phyloP scores from a whole-genome alignment of 345 rosid genomes.

The Moricandia moricandioides region DNA sequence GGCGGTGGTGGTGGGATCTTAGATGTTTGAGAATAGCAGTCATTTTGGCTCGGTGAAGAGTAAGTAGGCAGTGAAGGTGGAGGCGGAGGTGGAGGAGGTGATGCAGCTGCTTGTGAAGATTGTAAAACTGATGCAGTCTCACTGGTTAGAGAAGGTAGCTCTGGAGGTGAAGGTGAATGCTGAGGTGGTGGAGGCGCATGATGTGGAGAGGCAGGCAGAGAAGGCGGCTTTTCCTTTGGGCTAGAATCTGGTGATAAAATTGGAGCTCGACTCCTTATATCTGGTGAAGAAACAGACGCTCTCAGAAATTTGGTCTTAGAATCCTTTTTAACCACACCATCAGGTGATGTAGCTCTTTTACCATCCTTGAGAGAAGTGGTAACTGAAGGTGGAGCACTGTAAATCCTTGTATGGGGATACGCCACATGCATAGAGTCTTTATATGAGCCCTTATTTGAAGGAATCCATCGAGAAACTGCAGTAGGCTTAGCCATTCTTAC shows the following conservation, averaged over 20 bases:
- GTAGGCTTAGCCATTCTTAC: neutral
- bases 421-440: slow-evolving; percentile 75
- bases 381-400: slow-evolving; percentile 76
- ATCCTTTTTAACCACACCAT: slow-evolving; percentile 43
- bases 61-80: slow-evolving; percentile 21
- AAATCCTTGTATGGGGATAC: slow-evolving; percentile 75
- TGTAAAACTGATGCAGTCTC: slow-evolving; percentile 31
- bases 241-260: slow-evolving; percentile 35
- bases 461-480: slow-evolving; percentile 52
- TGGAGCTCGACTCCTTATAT: slow-evolving; percentile 43
- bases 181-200: slow-evolving; percentile 29
- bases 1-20: slow-evolving; percentile 27
- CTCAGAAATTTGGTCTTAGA: slow-evolving; percentile 36
- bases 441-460: slow-evolving; percentile 78
- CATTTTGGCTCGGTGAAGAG: slow-evolving; percentile 18
- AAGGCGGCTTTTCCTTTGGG: slow-evolving; percentile 32
- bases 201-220: slow-evolving; percentile 36
- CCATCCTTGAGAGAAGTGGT: slow-evolving; percentile 60
- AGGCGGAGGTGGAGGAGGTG: slow-evolving; percentile 35
- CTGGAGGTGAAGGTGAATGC: slow-evolving; percentile 31
- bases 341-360: slow-evolving; percentile 38
- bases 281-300: slow-evolving; percentile 38
- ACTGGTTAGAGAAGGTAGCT: slow-evolving; percentile 30
- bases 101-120: slow-evolving; percentile 21
- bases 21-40: slow-evolving; percentile 12